Base-by-base conservation (phyloP, 805 yeast genomes). In the Saccharomycopsis selenospora region DNA sequence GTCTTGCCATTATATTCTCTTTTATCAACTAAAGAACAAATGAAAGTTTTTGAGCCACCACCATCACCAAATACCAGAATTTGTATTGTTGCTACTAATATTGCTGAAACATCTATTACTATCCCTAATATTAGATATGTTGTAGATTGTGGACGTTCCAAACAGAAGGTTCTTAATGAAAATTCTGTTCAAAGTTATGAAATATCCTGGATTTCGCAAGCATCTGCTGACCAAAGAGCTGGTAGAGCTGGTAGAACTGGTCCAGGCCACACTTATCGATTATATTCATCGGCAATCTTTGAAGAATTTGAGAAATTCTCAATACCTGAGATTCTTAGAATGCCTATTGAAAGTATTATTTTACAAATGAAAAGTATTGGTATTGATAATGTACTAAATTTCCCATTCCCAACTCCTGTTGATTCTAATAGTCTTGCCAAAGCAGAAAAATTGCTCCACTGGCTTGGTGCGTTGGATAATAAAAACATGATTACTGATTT, bases 241-340 rank as follows among this genome's bases (percentile, higher is more conserved):
- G 98, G 98, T 61, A 81, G 98, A 71, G 98, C 98, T 45, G 98
- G 97, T 62, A 82, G 98, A 74, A 90, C 96, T 0, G 99, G 98
- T 0, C 97, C 99, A 0, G 99, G 99, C 50, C 98, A 93, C 50
- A 87, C 96, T 63, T 93, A 93, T 63, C 71, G 99, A 52, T 65
- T 93, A 11, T 93, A 73, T 59, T 91, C 98, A 0, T 90, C 98
- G 13, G 99, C 99, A 1, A 85, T 95, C 5, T 93, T 72, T 63
- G 77, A 80, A 53, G 93, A 83, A 55, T 93, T 93, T 61, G 72
- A 72, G 3, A 88, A 83, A 59, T 93, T 93, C 59, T 75, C 93
- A 8, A 72, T 71, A 48, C 98, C 99, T 0, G 99, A 93, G 63
- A 90, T 93, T 42, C 67, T 86, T 50, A 72, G 98, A 55, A 90